Percentiles rank a stretch among this genome's conserved stretches.
Evolutionary conservation across 176 grass and related monocot species (phyloP).

Genomic region (Musa schizocarpa): DNA sequence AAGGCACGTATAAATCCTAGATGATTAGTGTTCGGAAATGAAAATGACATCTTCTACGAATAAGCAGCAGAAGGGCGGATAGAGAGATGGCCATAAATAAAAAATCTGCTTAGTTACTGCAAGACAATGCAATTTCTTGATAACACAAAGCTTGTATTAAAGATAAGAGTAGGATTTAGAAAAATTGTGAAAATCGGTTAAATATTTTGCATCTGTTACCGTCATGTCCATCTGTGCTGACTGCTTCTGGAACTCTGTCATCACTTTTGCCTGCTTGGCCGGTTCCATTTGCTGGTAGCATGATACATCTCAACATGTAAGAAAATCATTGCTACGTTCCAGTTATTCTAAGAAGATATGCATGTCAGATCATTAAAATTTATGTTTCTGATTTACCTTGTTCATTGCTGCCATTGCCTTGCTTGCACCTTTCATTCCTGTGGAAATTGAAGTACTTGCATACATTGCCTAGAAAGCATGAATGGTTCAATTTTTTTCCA

Average conservation of each 20-base stretch:
- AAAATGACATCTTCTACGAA: no score
- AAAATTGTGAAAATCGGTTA: background rate
- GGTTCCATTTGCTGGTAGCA: constrained; percentile 96
- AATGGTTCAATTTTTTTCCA: constrained; percentile 16
- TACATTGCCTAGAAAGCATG: constrained; percentile 62
- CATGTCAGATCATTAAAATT: constrained; percentile 13
- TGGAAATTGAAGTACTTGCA: constrained; percentile 92
- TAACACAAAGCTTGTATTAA: constrained; percentile 6
- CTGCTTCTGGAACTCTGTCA: constrained; percentile 97
- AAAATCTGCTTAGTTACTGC: background rate
- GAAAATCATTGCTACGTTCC: no score
- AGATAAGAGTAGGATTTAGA: background rate
- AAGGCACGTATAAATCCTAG: no score
- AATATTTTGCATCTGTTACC: constrained; percentile 35
- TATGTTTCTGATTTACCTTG: constrained; percentile 50
- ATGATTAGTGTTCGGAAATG: no score
- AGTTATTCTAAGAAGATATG: no score
- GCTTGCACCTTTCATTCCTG: constrained; percentile 99
- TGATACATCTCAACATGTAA: constrained; percentile 3
- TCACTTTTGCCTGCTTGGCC: constrained; percentile 72
- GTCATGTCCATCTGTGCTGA: constrained; percentile 97
- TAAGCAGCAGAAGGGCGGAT: no score
- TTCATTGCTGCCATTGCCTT: constrained; percentile 99
- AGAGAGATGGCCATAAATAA: background rate
- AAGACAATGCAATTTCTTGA: background rate